A percentile compares a stretch with the other conserved stretches of the same genome.
phyloP scores from a whole-genome alignment of 352 stramenopile species.

The Phytopythium vexans region DNA sequence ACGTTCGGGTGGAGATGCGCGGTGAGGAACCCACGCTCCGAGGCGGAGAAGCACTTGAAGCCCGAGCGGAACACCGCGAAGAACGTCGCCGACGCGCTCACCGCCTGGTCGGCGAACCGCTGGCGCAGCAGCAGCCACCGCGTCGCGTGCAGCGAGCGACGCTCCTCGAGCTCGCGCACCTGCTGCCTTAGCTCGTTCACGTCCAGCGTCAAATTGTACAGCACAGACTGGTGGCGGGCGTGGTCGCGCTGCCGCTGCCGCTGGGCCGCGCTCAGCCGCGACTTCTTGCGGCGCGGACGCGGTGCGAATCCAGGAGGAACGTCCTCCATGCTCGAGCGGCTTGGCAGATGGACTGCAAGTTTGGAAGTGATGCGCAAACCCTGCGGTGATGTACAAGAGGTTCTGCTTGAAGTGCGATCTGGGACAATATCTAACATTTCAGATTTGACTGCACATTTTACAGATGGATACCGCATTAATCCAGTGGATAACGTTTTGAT shows the following conservation, averaged over 20 bases:
- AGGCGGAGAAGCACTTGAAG: slow-evolving; percentile 3
- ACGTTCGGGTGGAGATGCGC: slow-evolving; percentile 20
- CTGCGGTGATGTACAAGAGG: too few relatives aligned
- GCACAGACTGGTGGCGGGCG: slow-evolving; percentile 14
- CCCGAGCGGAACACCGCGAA: slow-evolving; percentile 31
- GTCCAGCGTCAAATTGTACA: slow-evolving; percentile 24
- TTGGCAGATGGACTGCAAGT: too few relatives aligned
- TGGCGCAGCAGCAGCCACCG: slow-evolving; percentile 15
- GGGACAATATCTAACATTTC: too few relatives aligned
- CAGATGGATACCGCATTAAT: too few relatives aligned
- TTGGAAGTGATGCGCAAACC: too few relatives aligned
- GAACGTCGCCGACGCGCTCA: slow-evolving; percentile 19
- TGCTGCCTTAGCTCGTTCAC: slow-evolving; percentile 28
- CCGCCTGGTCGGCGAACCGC: slow-evolving; percentile 9
- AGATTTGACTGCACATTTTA: too few relatives aligned
- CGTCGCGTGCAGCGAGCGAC: slow-evolving; percentile 16
- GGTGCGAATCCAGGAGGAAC: too few relatives aligned
- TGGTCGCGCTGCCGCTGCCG: slow-evolving; percentile 12
- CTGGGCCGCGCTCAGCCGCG: slow-evolving; percentile 15
- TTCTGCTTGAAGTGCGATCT: too few relatives aligned
- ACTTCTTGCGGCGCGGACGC: slow-evolving; percentile 1
- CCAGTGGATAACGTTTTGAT: too few relatives aligned
- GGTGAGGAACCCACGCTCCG: slow-evolving; percentile 17
- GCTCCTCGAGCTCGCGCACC: slow-evolving; percentile 19
- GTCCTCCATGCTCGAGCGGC: too few relatives aligned